Evolutionary conservation across 2,329 filamentous ascomycete genomes (phyloP).

Genomic region (Keithomyces neogunnii): DNA sequence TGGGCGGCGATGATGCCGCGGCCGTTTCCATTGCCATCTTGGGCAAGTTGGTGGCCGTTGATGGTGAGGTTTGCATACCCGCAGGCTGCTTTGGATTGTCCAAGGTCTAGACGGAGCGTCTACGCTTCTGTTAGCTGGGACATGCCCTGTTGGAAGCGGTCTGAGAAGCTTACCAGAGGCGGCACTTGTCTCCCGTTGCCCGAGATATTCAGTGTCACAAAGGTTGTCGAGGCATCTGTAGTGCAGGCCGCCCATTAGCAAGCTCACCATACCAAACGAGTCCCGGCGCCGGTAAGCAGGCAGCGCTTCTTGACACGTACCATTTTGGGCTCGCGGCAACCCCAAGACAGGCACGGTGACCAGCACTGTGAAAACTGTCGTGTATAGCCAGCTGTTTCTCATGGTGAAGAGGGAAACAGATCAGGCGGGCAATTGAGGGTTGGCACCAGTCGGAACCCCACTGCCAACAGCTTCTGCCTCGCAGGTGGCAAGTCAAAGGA

Average conservation of each 20-base stretch:
- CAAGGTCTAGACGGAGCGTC: conserved; percentile 35
- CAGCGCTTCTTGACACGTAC: not conserved
- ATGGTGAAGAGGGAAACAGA: no score
- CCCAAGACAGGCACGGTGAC: not conserved
- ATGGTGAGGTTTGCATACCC: conserved; percentile 37
- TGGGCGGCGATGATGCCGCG: conserved; percentile 31
- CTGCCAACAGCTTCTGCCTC: no score
- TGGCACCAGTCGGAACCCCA: no score
- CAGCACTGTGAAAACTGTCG: not conserved
- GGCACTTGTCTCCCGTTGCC: conserved; percentile 9
- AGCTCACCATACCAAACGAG: no score
- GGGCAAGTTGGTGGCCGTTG: conserved; percentile 33
- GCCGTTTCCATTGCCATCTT: conserved; percentile 30
- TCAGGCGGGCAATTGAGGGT: no score
- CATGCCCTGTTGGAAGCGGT: not conserved
- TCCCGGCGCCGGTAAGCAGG: not conserved
- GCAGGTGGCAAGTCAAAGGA: no score
- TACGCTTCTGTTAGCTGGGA: conserved; percentile 7
- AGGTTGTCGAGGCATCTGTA: conserved; percentile 9
- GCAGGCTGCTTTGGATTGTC: conserved; percentile 36
- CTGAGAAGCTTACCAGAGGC: conserved; percentile 15
- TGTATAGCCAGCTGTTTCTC: conserved; percentile 3
- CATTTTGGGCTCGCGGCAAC: no score
- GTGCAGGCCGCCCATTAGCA: no score
- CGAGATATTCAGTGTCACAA: conserved; percentile 14